These are phyloP conservation scores for Penicillium sp. DNA, from an alignment of 2,329 filamentous ascomycete genomes.

Conservation along the genomic window DNA sequence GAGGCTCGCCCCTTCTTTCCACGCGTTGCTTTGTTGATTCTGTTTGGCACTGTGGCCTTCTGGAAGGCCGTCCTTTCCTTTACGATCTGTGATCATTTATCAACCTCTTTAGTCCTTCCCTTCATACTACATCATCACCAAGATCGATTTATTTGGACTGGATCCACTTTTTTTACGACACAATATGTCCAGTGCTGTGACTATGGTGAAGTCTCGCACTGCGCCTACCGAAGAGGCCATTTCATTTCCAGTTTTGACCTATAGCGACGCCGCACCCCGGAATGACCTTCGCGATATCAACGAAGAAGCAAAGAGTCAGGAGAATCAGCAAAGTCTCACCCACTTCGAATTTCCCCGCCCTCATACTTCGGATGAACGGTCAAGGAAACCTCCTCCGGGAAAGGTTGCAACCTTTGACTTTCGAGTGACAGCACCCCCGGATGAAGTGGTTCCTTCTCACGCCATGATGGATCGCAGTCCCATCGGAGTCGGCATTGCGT, in stretches of 20 bases:
- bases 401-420: conserved; percentile 35
- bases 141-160: conserved; percentile 5
- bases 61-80: conserved; percentile 47
- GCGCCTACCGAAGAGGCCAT: conserved; percentile 31
- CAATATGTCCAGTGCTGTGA: conserved; percentile 35
- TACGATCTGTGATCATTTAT: conserved; percentile 18
- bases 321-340: conserved; percentile 10
- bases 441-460: conserved; percentile 25
- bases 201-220: conserved; percentile 35
- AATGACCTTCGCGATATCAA: conserved; percentile 31
- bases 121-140: conserved; percentile 4
- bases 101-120: conserved; percentile 9
- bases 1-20: not conserved
- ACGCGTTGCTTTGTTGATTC: conserved; percentile 13
- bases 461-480: conserved; percentile 19
- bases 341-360: conserved; percentile 29
- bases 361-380: conserved; percentile 20
- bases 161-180: not conserved
- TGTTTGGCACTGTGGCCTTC: conserved; percentile 33
- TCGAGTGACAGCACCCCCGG: conserved; percentile 31
- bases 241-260: conserved; percentile 37
- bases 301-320: conserved; percentile 13
- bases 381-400: conserved; percentile 20
- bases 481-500: conserved; percentile 70
- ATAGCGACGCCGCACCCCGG: conserved; percentile 37